Evolutionary conservation across 768 basidiomycete species (phyloP).

Genomic region (Lactarius sanguifluus): DNA sequence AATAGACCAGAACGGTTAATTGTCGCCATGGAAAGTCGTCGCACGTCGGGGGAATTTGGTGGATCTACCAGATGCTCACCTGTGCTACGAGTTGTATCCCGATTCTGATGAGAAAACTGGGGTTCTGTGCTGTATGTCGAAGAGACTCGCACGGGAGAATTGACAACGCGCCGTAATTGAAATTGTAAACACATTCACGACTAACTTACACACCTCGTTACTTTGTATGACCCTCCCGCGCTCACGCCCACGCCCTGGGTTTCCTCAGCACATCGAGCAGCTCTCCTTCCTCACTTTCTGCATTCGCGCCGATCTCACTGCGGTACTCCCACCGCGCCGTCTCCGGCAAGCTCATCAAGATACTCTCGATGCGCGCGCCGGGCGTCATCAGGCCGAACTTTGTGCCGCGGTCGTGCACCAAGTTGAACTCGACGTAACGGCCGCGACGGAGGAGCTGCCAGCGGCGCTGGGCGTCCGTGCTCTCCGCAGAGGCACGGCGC

Average conservation of each 20-base stretch:
- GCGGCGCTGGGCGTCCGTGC: conserved; percentile 66
- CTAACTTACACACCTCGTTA: background rate
- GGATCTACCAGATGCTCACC: too few relatives aligned
- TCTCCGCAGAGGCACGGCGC: conserved; percentile 53
- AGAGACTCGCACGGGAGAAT: background rate
- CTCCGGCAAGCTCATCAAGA: conserved; percentile 64
- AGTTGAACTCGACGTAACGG: conserved; percentile 89
- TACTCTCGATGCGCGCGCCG: conserved; percentile 60
- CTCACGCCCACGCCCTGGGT: conserved; percentile 47
- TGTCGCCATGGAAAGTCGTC: too few relatives aligned
- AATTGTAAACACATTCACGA: background rate
- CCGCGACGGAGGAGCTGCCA: conserved; percentile 95
- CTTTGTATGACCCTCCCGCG: background rate
- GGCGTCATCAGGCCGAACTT: conserved; percentile 64
- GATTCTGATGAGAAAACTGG: background rate
- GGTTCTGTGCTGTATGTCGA: background rate
- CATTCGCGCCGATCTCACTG: conserved; percentile 51
- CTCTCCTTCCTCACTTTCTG: conserved; percentile 50
- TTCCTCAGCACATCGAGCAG: conserved; percentile 50
- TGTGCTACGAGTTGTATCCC: too few relatives aligned
- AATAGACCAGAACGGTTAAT: too few relatives aligned
- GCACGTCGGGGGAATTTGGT: too few relatives aligned
- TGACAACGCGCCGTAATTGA: background rate
- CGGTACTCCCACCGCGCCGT: conserved; percentile 70
- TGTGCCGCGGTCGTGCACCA: conserved; percentile 68